Conservation (phyloP, 352 stramenopile species). For the Elongisporangium anandrum region DNA sequence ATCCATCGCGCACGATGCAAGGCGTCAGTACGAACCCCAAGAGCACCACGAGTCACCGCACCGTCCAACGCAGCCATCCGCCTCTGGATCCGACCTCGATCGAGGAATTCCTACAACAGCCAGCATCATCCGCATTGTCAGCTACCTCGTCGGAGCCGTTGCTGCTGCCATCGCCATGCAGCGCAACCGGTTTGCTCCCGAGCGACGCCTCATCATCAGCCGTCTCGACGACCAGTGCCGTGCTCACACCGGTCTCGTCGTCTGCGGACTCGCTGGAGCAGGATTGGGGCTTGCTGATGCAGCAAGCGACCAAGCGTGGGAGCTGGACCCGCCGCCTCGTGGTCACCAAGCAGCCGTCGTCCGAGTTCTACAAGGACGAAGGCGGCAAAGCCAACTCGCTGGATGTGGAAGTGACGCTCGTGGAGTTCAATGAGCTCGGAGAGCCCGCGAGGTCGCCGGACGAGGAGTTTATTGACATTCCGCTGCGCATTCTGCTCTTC, state of each 20-base stretch:
- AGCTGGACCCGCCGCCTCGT: conserved; percentile 70
- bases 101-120: neutral
- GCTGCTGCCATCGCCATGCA: neutral
- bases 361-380: conserved; percentile 90
- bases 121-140: neutral
- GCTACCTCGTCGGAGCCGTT: neutral
- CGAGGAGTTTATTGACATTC: conserved; percentile 78
- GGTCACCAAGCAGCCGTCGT: conserved; percentile 81
- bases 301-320: conserved; percentile 20
- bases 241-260: neutral
- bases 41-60: neutral
- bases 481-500: conserved; percentile 72
- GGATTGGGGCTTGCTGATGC: neutral
- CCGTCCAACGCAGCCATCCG: neutral
- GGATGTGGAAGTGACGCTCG: conserved; percentile 72
- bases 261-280: neutral
- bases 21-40: neutral
- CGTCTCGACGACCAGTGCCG: neutral
- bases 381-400: conserved; percentile 79
- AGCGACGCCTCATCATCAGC: neutral
- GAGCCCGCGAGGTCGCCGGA: conserved; percentile 59
- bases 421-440: conserved; percentile 74
- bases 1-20: neutral
- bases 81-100: neutral
- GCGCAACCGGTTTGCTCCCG: neutral